Evolutionary conservation across 345 rosid genomes (phyloP).

Genomic region (Theobroma cacao): DNA sequence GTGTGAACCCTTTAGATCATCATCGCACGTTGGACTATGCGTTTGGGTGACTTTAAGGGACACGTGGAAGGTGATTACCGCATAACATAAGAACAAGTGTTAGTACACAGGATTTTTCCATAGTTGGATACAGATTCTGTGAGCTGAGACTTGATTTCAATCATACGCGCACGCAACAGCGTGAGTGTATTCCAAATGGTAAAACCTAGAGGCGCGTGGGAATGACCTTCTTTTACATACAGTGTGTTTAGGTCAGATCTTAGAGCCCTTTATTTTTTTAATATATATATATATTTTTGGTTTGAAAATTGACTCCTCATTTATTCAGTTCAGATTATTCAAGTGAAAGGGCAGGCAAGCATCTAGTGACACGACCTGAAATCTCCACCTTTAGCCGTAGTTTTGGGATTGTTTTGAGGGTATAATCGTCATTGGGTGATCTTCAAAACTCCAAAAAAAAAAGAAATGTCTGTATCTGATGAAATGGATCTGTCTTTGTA

Average conservation of each 20-base stretch:
- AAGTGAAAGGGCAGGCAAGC: neutral
- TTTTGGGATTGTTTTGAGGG: neutral
- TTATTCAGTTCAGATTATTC: neutral
- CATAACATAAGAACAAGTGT: neutral
- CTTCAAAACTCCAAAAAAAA: neutral
- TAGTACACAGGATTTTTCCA: neutral
- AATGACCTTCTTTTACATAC: neutral
- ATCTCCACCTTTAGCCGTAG: neutral
- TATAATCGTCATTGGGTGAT: neutral
- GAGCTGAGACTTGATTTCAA: neutral
- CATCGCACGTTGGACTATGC: neutral
- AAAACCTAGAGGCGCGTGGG: neutral
- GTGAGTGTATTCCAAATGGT: neutral
- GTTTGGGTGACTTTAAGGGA: neutral
- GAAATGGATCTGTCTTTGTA: slow-evolving; percentile 18
- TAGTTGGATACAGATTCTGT: slow-evolving; percentile 9
- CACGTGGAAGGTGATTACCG: slow-evolving; percentile 5
- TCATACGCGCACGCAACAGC: neutral
- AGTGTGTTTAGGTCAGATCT: neutral
- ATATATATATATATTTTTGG: neutral
- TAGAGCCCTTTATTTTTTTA: neutral
- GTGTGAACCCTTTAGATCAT: neutral
- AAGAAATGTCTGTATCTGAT: slow-evolving; percentile 2
- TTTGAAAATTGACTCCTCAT: neutral
- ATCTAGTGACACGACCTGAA: slow-evolving; percentile 2